phyloP scores from a whole-genome alignment of 345 rosid species.

The Hibiscus trionum region DNA sequence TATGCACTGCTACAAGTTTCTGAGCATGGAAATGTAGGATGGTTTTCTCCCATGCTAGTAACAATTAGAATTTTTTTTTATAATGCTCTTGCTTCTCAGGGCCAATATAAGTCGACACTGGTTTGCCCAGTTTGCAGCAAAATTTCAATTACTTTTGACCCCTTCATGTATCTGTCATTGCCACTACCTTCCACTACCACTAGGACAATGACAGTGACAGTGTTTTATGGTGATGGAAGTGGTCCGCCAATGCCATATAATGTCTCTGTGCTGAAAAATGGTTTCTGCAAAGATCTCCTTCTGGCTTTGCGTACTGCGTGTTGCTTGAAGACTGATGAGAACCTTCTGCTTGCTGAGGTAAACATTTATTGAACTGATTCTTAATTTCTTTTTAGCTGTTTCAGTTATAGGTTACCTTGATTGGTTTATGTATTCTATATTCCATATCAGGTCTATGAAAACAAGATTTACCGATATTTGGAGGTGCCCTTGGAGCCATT shows the following conservation, averaged over 20 bases:
- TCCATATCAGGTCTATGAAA: conserved; percentile 48
- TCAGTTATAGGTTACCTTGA: neutral
- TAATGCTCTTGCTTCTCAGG: conserved; percentile 40
- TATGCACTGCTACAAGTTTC: neutral
- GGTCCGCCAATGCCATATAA: conserved; percentile 72
- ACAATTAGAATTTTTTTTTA: conserved; percentile 13
- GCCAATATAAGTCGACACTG: conserved; percentile 92
- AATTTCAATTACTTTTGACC: conserved; percentile 86
- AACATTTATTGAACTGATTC: conserved; percentile 2
- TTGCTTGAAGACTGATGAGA: conserved; percentile 70
- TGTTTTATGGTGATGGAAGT: conserved; percentile 68
- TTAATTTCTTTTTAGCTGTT: neutral
- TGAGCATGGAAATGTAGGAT: neutral
- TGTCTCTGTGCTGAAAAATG: conserved; percentile 64
- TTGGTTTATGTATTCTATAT: conserved; percentile 18
- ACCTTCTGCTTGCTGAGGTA: conserved; percentile 82
- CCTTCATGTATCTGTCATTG: conserved; percentile 88
- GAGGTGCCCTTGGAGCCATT: conserved; percentile 47
- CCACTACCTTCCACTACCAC: conserved; percentile 81
- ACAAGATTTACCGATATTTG: conserved; percentile 46
- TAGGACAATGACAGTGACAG: conserved; percentile 77
- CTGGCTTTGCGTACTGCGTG: conserved; percentile 64
- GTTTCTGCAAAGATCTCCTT: conserved; percentile 64
- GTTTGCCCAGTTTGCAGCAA: conserved; percentile 84
- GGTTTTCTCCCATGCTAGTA: neutral